These are phyloP conservation scores for Taxillus chinensis DNA, from an alignment of 164 flowering plant species.

Conservation along the genomic window DNA sequence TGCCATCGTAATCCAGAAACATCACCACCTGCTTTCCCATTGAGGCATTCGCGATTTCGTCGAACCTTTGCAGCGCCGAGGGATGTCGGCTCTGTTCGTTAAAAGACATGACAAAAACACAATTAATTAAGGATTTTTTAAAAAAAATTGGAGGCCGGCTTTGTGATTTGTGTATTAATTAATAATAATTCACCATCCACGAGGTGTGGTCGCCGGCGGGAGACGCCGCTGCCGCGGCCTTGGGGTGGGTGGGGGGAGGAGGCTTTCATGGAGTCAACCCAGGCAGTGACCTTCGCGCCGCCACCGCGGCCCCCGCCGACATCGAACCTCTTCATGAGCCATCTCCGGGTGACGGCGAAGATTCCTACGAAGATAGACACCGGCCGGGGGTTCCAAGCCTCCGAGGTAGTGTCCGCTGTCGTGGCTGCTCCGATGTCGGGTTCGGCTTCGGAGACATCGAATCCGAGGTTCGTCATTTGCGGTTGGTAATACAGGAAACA, in stretches of 20 bases:
- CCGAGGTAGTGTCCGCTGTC: slow-evolving; percentile 12
- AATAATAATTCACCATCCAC: slow-evolving; percentile 35
- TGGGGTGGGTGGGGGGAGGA: slow-evolving; percentile 73
- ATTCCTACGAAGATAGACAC: slow-evolving; percentile 13
- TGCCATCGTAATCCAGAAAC: slow-evolving; percentile 92
- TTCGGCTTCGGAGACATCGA: slow-evolving; percentile 19
- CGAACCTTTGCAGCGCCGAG: slow-evolving; percentile 70
- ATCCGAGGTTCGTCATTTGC: slow-evolving; percentile 48
- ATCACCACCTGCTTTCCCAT: slow-evolving; percentile 67
- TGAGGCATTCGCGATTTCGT: slow-evolving; percentile 45
- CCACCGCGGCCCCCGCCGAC: slow-evolving; percentile 7
- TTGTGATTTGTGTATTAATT: neutral
- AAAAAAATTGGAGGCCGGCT: no score
- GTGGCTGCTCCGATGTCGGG: slow-evolving; percentile 10
- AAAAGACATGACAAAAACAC: neutral
- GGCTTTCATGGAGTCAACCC: slow-evolving; percentile 64
- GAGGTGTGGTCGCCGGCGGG: slow-evolving; percentile 19
- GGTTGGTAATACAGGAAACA: neutral
- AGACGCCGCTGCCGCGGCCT: no score
- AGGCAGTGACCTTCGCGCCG: slow-evolving; percentile 25
- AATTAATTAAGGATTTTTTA: no score
- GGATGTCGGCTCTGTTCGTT: slow-evolving; percentile 48
- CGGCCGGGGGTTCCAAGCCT: slow-evolving; percentile 18
- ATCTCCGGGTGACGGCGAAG: slow-evolving; percentile 22
- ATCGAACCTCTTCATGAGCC: slow-evolving; percentile 23